Percentiles rank a stretch among this genome's conserved stretches.
Conservation (phyloP, 2,329 filamentous ascomycete genomes). For the Keithomyces neogunnii region DNA sequence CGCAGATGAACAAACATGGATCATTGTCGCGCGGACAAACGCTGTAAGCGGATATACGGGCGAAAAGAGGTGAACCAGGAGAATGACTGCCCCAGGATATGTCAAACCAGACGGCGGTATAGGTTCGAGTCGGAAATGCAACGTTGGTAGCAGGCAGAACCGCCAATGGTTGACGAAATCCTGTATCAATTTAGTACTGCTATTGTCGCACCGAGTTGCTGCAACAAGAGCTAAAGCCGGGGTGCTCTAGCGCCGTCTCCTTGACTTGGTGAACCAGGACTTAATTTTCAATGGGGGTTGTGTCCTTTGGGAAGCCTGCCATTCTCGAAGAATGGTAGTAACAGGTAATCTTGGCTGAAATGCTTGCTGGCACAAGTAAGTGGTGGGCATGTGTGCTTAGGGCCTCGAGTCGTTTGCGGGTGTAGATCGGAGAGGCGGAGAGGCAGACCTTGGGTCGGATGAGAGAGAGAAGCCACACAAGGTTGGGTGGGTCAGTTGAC, state of each 20-base stretch:
- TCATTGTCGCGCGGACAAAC: slow-evolving; percentile 7
- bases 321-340: background rate
- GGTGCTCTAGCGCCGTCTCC: background rate
- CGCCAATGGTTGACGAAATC: too few relatives aligned
- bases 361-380: background rate
- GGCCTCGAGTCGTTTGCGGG: background rate
- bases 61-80: background rate
- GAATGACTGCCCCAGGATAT: background rate
- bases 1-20: background rate
- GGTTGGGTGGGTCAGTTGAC: background rate
- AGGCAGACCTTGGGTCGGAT: background rate
- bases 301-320: background rate
- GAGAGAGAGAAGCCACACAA: background rate
- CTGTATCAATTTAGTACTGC: too few relatives aligned
- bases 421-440: background rate
- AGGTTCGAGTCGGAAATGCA: too few relatives aligned
- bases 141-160: too few relatives aligned
- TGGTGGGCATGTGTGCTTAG: background rate
- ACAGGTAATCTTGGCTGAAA: too few relatives aligned
- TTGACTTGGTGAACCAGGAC: background rate
- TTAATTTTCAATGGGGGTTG: background rate
- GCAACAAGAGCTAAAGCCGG: background rate
- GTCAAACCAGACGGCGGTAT: too few relatives aligned
- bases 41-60: background rate
- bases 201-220: background rate